Evolutionary conservation across 371 early-diverging fungal genomes (phyloP), one percentile per base, ranked within the genome.

Genomic region (Mucor indicus): DNA sequence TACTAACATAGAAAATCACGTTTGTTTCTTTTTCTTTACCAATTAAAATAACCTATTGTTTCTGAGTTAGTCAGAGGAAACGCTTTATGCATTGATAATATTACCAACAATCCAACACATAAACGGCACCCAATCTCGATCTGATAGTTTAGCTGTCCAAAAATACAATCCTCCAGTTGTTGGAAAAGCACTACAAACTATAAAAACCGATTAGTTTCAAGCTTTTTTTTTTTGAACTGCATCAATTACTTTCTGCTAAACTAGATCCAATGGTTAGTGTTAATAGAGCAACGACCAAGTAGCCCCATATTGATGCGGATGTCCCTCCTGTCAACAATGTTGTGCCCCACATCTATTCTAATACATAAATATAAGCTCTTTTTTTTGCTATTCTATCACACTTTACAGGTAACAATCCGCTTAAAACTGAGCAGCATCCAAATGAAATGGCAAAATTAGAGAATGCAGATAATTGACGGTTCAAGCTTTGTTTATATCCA

Each of bases 231-330:
- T n/a, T 25, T 32, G 11, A 22, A 11, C 7, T 2, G 12, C 4
- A 6, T 13, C 48, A n/a, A n/a, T 7, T 55, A 55, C 60, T 83
- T 68, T 85, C 86, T 36, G 84, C 83, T 59, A 83, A 54, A 16
- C 78, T 72, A 27, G 78, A 62, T 10, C 76, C 86, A 21, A 83
- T 64, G 23, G 67, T 59, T 48, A 81, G 52, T 7, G 80, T 79
- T 36, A 81, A 67, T 38, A 72, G 17, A 8, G 76, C 73, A 16
- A 79, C 81, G 15, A 77, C 35, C 21, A 82, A 35, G 79, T 83
- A 83, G 19, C 82, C 82, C 83, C 83, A 85, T 20, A 79, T 73
- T 19, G 81, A 67, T 13, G 76, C 75, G 27, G 77, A 73, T 4
- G 84, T 79, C 1, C 84, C 86, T 20, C 86, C 86, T 5, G 73